phyloP scores from a whole-genome alignment of 257 asterid species.

The Fraxinus americana region DNA sequence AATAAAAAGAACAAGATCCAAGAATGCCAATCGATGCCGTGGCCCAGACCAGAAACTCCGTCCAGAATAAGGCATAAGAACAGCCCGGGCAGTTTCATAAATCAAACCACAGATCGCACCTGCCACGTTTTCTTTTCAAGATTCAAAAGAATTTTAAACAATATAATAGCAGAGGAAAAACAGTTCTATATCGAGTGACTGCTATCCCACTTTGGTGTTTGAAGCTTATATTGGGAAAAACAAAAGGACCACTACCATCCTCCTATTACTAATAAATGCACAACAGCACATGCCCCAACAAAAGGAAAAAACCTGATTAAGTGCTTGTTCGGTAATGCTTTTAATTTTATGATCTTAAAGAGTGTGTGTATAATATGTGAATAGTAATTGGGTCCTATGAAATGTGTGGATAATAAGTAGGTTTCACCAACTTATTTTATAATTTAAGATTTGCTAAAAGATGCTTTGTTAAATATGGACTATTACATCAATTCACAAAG shows the following conservation, averaged over 20 bases:
- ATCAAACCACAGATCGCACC: background rate
- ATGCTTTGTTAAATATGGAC: background rate
- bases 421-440: too few relatives aligned
- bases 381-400: too few relatives aligned
- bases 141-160: background rate
- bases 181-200: background rate
- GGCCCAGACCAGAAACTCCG: background rate
- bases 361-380: too few relatives aligned
- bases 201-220: background rate
- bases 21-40: background rate
- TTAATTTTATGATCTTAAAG: too few relatives aligned
- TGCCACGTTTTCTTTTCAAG: background rate
- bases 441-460: too few relatives aligned
- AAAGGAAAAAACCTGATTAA: too few relatives aligned
- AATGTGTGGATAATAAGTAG: too few relatives aligned
- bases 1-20: background rate
- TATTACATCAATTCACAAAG: too few relatives aligned
- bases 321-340: too few relatives aligned
- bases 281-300: too few relatives aligned
- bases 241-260: background rate
- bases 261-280: too few relatives aligned
- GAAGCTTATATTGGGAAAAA: background rate
- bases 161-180: background rate
- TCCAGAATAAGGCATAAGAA: background rate
- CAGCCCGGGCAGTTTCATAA: background rate